Conservation (phyloP, 345 rosid species). For the Leavenworthia alabamica region DNA sequence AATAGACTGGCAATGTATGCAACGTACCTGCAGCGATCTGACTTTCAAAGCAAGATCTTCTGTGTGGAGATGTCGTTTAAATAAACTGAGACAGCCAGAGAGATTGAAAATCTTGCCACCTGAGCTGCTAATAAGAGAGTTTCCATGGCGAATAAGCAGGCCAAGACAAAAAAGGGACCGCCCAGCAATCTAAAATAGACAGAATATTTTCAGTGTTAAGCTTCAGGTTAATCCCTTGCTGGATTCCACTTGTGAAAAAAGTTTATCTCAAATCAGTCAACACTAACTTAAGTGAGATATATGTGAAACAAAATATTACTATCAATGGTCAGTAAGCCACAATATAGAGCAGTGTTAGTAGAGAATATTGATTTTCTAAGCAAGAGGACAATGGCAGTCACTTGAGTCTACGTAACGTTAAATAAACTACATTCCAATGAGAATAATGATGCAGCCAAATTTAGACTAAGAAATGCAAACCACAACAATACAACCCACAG, state of each 20-base stretch:
- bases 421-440: conserved; percentile 5
- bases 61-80: conserved; percentile 63
- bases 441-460: conserved; percentile 7
- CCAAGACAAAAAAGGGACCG: conserved; percentile 97
- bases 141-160: conserved; percentile 90
- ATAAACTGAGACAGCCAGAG: conserved; percentile 55
- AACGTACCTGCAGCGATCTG: conserved; percentile 86
- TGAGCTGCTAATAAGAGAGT: conserved; percentile 52
- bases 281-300: not conserved
- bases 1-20: not conserved
- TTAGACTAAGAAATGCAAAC: conserved; percentile 18
- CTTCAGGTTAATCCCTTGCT: conserved; percentile 1
- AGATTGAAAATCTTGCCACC: conserved; percentile 47
- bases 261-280: conserved; percentile 9
- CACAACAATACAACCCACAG: not conserved
- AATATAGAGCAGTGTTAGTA: not conserved
- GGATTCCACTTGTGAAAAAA: not conserved
- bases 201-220: conserved; percentile 1
- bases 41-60: conserved; percentile 81
- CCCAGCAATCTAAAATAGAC: conserved; percentile 59
- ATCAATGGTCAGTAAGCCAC: not conserved
- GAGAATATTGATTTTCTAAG: conserved; percentile 4
- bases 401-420: not conserved
- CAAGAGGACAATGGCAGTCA: not conserved
- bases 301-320: not conserved